Conservation (phyloP, 2,329 filamentous ascomycete genomes). For the Claviceps pazoutovae region DNA sequence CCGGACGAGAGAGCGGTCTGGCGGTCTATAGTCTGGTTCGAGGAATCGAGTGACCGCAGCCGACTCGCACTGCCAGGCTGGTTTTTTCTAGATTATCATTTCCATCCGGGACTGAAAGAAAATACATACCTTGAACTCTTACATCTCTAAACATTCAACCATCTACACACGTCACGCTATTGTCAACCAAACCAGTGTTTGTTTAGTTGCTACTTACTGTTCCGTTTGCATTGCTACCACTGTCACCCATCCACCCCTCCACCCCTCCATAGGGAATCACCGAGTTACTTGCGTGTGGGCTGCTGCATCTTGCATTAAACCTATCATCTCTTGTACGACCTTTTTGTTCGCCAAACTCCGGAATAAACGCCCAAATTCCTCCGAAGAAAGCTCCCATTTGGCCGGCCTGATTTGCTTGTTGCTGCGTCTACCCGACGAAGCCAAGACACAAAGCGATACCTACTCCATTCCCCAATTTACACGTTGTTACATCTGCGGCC, state of each 20-base stretch:
- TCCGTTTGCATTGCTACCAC: constrained; percentile 1
- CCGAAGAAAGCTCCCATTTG: constrained; percentile 3
- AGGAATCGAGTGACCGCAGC: constrained; percentile 13
- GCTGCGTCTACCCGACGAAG: constrained; percentile 20
- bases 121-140: not conserved
- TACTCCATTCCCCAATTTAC: not conserved
- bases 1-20: constrained; percentile 5
- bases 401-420: constrained; percentile 4
- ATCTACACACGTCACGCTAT: constrained; percentile 5
- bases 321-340: constrained; percentile 3
- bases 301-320: constrained; percentile 5
- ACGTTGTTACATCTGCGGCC: not conserved
- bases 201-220: constrained; percentile 1
- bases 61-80: constrained; percentile 14
- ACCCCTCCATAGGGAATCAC: too few species aligned
- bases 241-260: too few species aligned
- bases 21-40: not conserved
- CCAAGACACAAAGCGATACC: constrained; percentile 15
- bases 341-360: constrained; percentile 2
- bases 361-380: constrained; percentile 8
- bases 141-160: constrained; percentile 1
- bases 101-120: not conserved
- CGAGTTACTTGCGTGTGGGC: not conserved
- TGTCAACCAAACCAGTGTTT: constrained; percentile 5
- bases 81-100: not conserved